These are phyloP conservation scores for Vitis cinerea DNA, from an alignment of 164 flowering plant genomes.

Conservation along the genomic window DNA sequence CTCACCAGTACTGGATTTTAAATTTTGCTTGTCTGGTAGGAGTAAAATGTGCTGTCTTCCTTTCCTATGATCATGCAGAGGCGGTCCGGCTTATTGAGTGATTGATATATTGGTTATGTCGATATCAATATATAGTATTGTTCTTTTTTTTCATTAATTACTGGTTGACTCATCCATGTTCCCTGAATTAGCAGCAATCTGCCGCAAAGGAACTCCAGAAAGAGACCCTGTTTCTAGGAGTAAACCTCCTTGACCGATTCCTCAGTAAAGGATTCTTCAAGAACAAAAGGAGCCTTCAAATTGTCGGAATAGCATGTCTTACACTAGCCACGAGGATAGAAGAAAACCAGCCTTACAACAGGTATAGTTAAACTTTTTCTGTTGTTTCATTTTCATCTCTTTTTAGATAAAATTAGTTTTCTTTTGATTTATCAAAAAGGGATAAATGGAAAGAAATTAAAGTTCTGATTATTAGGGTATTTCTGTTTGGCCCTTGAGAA, in stretches of 20 bases:
- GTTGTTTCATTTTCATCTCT: neutral
- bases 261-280: conserved; percentile 76
- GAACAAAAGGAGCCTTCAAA: conserved; percentile 51
- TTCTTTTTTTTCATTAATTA: neutral
- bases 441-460: no score
- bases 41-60: no score
- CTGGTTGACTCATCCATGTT: neutral
- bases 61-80: no score
- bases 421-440: no score
- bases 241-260: conserved; percentile 72
- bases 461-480: no score
- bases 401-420: neutral
- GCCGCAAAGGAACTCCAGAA: conserved; percentile 45
- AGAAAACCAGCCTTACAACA: conserved; percentile 87
- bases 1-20: no score
- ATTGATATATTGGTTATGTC: neutral
- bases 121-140: neutral
- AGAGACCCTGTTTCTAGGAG: conserved; percentile 81
- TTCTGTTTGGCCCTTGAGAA: no score
- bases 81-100: neutral
- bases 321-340: conserved; percentile 85
- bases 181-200: conserved; percentile 52
- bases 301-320: conserved; percentile 88
- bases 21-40: no score
- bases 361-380: conserved; percentile 32